Evolutionary conservation across 1,139 yeast species (phyloP).

Genomic region (Yamadazyma aaseri): DNA sequence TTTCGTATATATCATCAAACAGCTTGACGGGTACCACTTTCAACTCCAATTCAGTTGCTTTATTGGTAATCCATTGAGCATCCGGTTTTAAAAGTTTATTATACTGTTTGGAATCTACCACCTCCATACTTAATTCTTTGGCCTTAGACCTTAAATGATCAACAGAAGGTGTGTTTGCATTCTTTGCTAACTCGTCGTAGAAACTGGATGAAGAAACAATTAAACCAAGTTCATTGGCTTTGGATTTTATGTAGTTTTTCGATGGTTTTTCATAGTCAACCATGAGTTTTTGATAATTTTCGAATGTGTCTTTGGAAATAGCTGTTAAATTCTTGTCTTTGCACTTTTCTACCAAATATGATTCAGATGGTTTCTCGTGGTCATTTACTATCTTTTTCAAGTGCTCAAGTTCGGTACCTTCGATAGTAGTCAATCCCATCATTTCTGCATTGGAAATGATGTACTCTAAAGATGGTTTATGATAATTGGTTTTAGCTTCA

Average conservation of each 20-base stretch:
- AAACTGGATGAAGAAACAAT: constrained; percentile 29
- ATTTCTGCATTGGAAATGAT: constrained; percentile 17
- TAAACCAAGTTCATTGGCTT: constrained; percentile 34
- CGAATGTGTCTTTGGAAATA: constrained; percentile 23
- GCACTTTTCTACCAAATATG: constrained; percentile 27
- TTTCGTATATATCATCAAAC: constrained; percentile 6
- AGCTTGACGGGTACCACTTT: constrained; percentile 6
- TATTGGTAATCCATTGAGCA: constrained; percentile 15
- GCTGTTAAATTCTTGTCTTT: constrained; percentile 24
- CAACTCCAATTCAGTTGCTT: constrained; percentile 10
- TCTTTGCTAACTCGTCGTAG: constrained; percentile 28
- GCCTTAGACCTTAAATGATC: constrained; percentile 34
- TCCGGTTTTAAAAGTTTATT: constrained; percentile 20
- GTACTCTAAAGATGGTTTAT: constrained; percentile 20
- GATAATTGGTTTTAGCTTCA: constrained; percentile 10
- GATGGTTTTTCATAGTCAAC: constrained; percentile 30
- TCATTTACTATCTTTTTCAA: constrained; percentile 6
- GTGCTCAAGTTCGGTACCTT: constrained; percentile 5
- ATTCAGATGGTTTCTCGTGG: constrained; percentile 25
- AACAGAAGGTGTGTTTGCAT: constrained; percentile 20
- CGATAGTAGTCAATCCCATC: constrained; percentile 11
- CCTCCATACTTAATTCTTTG: constrained; percentile 15
- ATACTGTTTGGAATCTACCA: constrained; percentile 19
- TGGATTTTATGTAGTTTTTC: constrained; percentile 23
- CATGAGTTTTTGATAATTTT: constrained; percentile 21